Percentiles rank a stretch among this genome's conserved stretches.
Conservation (phyloP, 257 asterid genomes). For the Solanum medicagineum region DNA sequence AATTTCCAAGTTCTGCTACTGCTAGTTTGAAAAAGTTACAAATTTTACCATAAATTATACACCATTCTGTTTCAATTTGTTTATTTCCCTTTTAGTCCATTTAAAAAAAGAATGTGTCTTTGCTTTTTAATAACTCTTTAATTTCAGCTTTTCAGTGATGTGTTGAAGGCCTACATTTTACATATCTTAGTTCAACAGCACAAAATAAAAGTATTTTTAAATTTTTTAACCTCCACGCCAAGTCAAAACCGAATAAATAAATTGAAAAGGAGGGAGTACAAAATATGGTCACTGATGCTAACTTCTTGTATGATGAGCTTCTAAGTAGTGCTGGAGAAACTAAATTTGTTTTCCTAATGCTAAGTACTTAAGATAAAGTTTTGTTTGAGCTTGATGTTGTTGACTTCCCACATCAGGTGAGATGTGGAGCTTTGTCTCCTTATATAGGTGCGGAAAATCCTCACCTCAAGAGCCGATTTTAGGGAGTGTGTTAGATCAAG, state of each 20-base stretch:
- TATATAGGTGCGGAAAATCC: background rate
- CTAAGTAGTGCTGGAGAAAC: background rate
- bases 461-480: background rate
- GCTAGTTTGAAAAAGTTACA: background rate
- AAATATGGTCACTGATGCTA: background rate
- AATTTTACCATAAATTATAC: background rate
- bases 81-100: background rate
- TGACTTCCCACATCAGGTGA: background rate
- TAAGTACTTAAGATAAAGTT: background rate
- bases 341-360: background rate
- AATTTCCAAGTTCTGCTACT: background rate
- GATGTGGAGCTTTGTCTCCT: background rate
- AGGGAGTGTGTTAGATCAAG: background rate
- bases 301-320: background rate
- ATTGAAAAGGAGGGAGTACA: background rate
- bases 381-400: background rate
- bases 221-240: background rate
- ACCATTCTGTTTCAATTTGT: background rate
- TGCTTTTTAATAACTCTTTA: background rate
- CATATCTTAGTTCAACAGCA: background rate
- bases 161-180: background rate
- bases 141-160: background rate
- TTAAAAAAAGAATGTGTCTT: background rate
- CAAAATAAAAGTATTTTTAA: background rate
- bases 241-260: background rate